Evolutionary conservation across 371 early-diverging fungal species (phyloP).

Genomic region (Chytridiales sp.): DNA sequence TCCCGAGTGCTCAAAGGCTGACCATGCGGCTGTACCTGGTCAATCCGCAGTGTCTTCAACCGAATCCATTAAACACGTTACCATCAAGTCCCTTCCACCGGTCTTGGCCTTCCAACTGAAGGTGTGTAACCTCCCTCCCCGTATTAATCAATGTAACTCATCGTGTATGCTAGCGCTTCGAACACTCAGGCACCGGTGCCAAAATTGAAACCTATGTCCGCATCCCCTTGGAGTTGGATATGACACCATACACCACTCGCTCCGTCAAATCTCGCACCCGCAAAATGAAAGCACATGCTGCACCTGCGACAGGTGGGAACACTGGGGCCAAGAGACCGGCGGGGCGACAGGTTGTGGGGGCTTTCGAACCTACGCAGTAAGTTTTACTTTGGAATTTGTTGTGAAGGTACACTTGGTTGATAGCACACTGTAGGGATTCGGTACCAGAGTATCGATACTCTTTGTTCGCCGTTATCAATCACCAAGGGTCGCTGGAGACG

Average conservation of each 20-base stretch:
- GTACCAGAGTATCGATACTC: conserved; percentile 74
- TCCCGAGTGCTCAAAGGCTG: conserved; percentile 23
- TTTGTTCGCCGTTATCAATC: conserved; percentile 89
- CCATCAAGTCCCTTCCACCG: conserved; percentile 79
- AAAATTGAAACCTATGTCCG: conserved; percentile 87
- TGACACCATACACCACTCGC: conserved; percentile 83
- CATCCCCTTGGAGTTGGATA: conserved; percentile 85
- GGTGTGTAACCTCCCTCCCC: conserved; percentile 44
- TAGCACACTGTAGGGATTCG: conserved; percentile 37
- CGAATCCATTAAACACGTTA: conserved; percentile 83
- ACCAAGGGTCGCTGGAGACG: conserved; percentile 85
- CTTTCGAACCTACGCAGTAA: conserved; percentile 30
- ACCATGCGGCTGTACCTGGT: neutral
- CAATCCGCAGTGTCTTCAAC: conserved; percentile 20
- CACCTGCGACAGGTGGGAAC: neutral
- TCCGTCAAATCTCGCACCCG: conserved; percentile 36
- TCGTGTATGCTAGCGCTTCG: conserved; percentile 68
- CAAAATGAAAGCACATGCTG: conserved; percentile 12
- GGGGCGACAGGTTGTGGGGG: conserved; percentile 1
- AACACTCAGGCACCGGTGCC: conserved; percentile 62
- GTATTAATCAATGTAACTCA: too few species aligned
- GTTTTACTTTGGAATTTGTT: conserved; percentile 1
- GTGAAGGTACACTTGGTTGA: conserved; percentile 1
- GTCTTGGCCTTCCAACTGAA: conserved; percentile 89
- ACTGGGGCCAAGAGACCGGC: too few species aligned